These are phyloP conservation scores for Coemansia pectinata DNA, from an alignment of 192 early-diverging fungal species.

Conservation along the genomic window DNA sequence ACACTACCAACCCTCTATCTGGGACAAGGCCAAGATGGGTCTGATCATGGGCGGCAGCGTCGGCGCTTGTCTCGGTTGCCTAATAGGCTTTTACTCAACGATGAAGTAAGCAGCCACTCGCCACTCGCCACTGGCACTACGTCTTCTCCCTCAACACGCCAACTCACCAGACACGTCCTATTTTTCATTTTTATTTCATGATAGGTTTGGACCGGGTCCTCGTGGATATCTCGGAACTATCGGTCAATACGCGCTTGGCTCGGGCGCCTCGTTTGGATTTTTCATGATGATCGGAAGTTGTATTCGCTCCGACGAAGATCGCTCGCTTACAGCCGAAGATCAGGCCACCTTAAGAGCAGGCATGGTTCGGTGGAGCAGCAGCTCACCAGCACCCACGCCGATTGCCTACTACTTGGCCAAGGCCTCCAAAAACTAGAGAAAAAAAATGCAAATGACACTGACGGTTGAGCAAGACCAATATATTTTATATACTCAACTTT, in stretches of 20 bases:
- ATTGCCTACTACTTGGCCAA: constrained; percentile 37
- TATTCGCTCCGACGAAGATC: constrained; percentile 51
- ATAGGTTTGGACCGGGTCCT: constrained; percentile 69
- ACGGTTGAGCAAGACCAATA: neutral
- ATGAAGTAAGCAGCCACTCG: constrained; percentile 44
- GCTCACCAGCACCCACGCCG: constrained; percentile 23
- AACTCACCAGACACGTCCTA: neutral
- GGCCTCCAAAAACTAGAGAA: constrained; percentile 16
- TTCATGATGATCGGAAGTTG: constrained; percentile 73
- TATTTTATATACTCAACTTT: neutral
- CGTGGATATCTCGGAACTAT: constrained; percentile 70
- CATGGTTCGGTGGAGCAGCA: constrained; percentile 43
- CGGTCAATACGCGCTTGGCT: constrained; percentile 72
- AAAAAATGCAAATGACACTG: neutral
- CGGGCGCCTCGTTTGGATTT: constrained; percentile 79
- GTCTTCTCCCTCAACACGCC: neutral
- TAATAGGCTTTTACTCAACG: constrained; percentile 57
- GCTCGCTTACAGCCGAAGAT: constrained; percentile 29
- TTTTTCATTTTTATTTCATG: neutral
- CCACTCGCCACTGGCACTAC: neutral
- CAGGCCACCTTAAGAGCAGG: constrained; percentile 21
- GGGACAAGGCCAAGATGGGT: constrained; percentile 59
- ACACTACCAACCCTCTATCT: constrained; percentile 48
- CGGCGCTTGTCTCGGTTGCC: constrained; percentile 55
- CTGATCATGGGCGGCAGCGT: constrained; percentile 57